Evolutionary conservation across 208 protist genomes (phyloP).

Genomic region (Endotrypanum monterogeii): DNA sequence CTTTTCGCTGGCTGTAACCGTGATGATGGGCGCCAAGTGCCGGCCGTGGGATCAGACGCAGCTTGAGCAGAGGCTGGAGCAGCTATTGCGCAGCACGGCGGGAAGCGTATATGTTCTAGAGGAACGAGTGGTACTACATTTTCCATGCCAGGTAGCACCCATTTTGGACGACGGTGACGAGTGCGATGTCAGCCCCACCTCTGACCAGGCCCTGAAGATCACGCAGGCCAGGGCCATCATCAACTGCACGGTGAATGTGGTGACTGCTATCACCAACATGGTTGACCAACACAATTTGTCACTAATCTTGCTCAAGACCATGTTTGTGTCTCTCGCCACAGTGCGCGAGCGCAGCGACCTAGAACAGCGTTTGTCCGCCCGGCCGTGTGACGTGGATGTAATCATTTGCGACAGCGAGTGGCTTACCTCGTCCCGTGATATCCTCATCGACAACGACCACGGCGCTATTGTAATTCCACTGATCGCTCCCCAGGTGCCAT

Average conservation of each 20-base stretch:
- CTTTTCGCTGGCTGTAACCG: slow-evolving; percentile 59
- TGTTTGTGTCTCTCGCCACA: slow-evolving; percentile 88
- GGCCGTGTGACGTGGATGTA: slow-evolving; percentile 83
- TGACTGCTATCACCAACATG: slow-evolving; percentile 82
- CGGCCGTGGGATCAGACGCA: slow-evolving; percentile 35
- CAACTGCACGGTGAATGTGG: slow-evolving; percentile 90
- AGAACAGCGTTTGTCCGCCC: slow-evolving; percentile 67
- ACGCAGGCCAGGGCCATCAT: slow-evolving; percentile 79
- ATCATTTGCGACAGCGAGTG: slow-evolving; percentile 88
- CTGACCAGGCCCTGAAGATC: slow-evolving; percentile 52
- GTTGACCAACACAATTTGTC: slow-evolving; percentile 92
- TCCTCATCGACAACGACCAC: slow-evolving; percentile 62
- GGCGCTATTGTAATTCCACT: slow-evolving; percentile 80
- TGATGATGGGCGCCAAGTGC: slow-evolving; percentile 38
- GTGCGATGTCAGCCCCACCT: slow-evolving; percentile 27
- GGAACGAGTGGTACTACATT: slow-evolving; percentile 53
- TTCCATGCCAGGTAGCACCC: slow-evolving; percentile 83
- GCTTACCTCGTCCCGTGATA: slow-evolving; percentile 69
- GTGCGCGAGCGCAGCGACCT: slow-evolving; percentile 75
- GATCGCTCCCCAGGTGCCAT: slow-evolving; percentile 40
- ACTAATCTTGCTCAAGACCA: slow-evolving; percentile 85
- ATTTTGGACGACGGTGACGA: slow-evolving; percentile 73
- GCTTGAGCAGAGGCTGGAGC: slow-evolving; percentile 40
- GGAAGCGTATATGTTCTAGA: slow-evolving; percentile 56
- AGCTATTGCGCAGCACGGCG: slow-evolving; percentile 49